A percentile compares a stretch with the other conserved stretches of the same genome.
These are phyloP conservation scores for Neckera pumila DNA, from an alignment of 225 moss, liverwort and hornwort species.

Conservation along the genomic window DNA sequence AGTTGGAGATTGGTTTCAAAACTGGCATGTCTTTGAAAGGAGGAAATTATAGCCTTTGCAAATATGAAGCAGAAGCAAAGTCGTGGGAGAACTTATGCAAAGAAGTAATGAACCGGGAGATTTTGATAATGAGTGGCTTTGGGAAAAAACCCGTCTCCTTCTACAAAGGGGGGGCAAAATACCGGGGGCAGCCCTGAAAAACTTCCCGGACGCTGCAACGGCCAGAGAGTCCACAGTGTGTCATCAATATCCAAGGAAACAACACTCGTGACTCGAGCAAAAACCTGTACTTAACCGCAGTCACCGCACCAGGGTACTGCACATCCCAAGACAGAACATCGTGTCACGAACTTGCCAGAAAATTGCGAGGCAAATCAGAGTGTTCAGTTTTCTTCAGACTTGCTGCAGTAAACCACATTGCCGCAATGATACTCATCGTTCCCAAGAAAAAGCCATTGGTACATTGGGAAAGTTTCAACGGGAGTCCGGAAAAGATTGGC, in stretches of 20 bases:
- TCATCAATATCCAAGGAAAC: neutral
- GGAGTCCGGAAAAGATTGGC: too few relatives aligned
- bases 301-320: neutral
- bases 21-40: neutral
- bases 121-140: too few relatives aligned
- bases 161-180: neutral
- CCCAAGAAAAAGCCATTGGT: too few relatives aligned
- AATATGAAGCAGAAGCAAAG: too few relatives aligned
- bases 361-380: neutral
- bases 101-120: fast-evolving
- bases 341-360: neutral
- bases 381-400: neutral
- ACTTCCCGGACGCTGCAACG: neutral
- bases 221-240: too few relatives aligned
- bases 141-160: neutral
- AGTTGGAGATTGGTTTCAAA: too few relatives aligned
- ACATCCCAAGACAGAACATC: neutral
- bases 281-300: too few relatives aligned
- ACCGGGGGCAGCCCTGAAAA: neutral
- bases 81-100: too few relatives aligned
- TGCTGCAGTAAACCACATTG: neutral
- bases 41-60: fast-evolving
- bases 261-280: too few relatives aligned
- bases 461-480: neutral
- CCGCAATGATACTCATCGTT: neutral